phyloP scores from a whole-genome alignment of 1,139 yeast species.

The Scheffersomyces titani region DNA sequence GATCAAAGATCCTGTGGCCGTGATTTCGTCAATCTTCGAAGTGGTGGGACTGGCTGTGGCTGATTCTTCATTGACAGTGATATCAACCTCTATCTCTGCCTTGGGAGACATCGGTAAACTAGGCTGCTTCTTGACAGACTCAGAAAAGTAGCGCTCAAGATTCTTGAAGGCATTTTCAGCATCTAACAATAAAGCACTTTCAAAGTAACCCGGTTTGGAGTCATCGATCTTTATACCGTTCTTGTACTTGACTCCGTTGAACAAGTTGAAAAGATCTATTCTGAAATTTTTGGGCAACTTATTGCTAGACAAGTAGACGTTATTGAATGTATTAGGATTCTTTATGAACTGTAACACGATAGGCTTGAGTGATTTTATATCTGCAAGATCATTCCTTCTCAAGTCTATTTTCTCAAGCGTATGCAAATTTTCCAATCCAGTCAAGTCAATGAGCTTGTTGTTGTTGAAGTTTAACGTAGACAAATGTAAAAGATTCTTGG shows the following conservation, averaged over 20 bases:
- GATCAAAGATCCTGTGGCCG: slow-evolving; percentile 2
- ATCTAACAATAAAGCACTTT: slow-evolving; percentile 55
- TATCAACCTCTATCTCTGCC: neutral
- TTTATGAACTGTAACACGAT: slow-evolving; percentile 38
- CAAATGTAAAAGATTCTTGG: slow-evolving; percentile 40
- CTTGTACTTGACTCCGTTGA: slow-evolving; percentile 53
- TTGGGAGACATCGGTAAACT: slow-evolving; percentile 11
- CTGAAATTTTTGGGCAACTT: slow-evolving; percentile 51
- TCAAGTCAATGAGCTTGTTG: slow-evolving; percentile 46
- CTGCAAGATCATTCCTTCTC: slow-evolving; percentile 50
- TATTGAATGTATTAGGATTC: slow-evolving; percentile 28
- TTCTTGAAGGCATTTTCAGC: slow-evolving; percentile 46
- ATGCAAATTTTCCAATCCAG: slow-evolving; percentile 49
- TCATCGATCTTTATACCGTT: slow-evolving; percentile 58
- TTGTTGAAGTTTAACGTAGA: slow-evolving; percentile 57
- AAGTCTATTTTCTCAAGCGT: slow-evolving; percentile 57
- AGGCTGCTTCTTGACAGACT: neutral
- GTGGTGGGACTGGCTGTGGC: neutral
- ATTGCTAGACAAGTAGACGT: slow-evolving; percentile 45
- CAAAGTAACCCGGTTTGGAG: slow-evolving; percentile 65
- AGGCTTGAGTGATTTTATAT: slow-evolving; percentile 34
- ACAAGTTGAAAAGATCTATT: slow-evolving; percentile 53
- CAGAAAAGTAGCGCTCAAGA: slow-evolving; percentile 42
- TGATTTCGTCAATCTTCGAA: slow-evolving; percentile 10
- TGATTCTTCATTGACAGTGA: neutral